Evolutionary conservation across 768 basidiomycete genomes (phyloP).

Genomic region (Porpolomopsis calyptriformis): DNA sequence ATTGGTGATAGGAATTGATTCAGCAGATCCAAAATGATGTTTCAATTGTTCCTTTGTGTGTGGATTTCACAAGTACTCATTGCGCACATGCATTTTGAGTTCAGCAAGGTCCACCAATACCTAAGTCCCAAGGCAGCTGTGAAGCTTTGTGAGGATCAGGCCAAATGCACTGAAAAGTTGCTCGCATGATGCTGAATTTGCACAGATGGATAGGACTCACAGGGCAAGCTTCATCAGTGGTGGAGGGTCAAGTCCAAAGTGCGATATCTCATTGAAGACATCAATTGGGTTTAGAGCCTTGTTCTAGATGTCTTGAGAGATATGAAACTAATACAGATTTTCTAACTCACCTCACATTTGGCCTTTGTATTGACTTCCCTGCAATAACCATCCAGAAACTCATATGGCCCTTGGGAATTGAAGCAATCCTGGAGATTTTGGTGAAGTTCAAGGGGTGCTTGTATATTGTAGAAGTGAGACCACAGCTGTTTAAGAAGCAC

Average conservation of each 20-base stretch:
- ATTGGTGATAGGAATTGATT: no score
- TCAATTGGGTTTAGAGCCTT: constrained; percentile 7
- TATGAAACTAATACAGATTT: not conserved
- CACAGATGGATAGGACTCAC: constrained; percentile 13
- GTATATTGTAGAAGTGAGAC: not conserved
- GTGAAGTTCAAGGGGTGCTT: constrained; percentile 1
- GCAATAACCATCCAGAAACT: not conserved
- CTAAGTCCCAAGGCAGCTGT: no score
- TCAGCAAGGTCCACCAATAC: no score
- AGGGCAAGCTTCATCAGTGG: constrained; percentile 13
- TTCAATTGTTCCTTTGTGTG: no score
- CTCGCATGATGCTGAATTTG: no score
- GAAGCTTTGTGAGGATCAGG: no score
- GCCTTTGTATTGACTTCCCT: not conserved
- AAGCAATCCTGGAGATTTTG: constrained; percentile 1
- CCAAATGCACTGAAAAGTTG: no score
- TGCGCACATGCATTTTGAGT: no score
- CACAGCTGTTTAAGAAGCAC: constrained; percentile 1
- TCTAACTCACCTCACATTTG: not conserved
- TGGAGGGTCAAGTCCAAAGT: not conserved
- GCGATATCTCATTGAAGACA: constrained; percentile 2
- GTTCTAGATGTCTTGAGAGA: not conserved
- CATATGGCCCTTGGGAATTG: not conserved
- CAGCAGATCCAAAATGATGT: no score
- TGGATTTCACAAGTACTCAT: no score